Percentiles rank a stretch among this genome's conserved stretches.
Conservation (phyloP, 768 basidiomycete genomes). For the Fomitopsis serialis region DNA sequence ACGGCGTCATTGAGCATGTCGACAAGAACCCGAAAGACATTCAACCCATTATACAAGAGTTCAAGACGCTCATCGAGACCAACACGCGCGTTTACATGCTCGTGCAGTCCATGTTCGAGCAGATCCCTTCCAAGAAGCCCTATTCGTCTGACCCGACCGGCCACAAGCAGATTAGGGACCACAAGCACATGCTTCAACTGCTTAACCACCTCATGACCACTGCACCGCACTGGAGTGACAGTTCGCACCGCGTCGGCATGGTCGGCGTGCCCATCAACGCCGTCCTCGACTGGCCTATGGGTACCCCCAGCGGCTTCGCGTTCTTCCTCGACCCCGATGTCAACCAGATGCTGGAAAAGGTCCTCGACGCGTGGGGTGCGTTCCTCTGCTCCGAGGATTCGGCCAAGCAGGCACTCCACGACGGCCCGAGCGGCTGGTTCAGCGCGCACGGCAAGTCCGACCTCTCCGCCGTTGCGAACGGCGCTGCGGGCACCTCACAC, state of each 20-base stretch:
- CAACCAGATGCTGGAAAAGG: conserved; percentile 40
- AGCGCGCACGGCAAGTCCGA: conserved; percentile 23
- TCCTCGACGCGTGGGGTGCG: conserved; percentile 44
- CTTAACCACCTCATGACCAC: conserved; percentile 39
- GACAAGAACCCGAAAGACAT: conserved; percentile 1
- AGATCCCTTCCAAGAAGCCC: conserved; percentile 12
- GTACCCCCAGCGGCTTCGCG: conserved; percentile 25
- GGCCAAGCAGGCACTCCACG: conserved; percentile 31
- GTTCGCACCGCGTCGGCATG: conserved; percentile 20
- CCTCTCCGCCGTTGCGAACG: conserved; percentile 11
- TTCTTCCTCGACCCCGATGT: conserved; percentile 37
- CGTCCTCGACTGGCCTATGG: conserved; percentile 40
- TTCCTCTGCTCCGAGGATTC: conserved; percentile 43
- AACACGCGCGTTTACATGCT: conserved; percentile 29
- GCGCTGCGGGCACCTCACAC: conserved; percentile 16
- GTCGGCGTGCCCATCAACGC: conserved; percentile 45
- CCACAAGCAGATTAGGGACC: conserved; percentile 32
- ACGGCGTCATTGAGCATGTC: conserved; percentile 6
- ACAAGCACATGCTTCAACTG: conserved; percentile 32
- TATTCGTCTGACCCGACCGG: conserved; percentile 8
- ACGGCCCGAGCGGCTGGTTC: conserved; percentile 44
- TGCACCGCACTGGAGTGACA: conserved; percentile 35
- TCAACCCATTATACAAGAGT: conserved; percentile 19
- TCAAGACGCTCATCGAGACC: conserved; percentile 12
- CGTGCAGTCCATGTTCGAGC: conserved; percentile 32